Evolutionary conservation across 140 eudicot species (phyloP), one percentile per base, ranked within the genome.

Genomic region (Anethum foeniculum): DNA sequence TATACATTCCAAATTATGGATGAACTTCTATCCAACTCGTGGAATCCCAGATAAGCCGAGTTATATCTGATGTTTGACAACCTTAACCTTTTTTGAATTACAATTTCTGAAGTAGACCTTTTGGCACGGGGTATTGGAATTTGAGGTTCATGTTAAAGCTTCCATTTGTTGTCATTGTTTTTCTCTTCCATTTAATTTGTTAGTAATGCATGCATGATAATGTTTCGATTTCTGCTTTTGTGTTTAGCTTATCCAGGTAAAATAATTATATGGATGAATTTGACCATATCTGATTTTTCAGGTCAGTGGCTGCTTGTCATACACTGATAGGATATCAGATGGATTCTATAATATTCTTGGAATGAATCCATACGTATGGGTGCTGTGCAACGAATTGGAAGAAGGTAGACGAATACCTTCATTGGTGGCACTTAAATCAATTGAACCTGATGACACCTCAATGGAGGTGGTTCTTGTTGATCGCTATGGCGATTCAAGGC

Each of bases 291-390:
- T 28, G 2, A 48, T 30, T 46, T 71, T 75, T 79, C 96, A 95
- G 99, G 97, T 89, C 58, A 95, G 81, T 79, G 99, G 99, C 39
- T 88, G 91, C 67, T 83, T 92, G 83, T 92, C 99, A 41, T 95
- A 95, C 74, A 81, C 84, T 65, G 99, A 95, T 82, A 92, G 87
- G 87, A 87, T 95, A 82, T 86, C 97, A 13, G 99, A 95, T 77
- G 99, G 99, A 38, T 95, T 95, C 83, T 95, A 95, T 67, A 90
- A 86, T 86, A 92, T 95, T 71, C 77, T 89, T 30, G 99, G 99
- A 78, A 92, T 95, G 97, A 89, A 95, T 85, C 99, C 99, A 21
- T 88, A 89, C 65, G 80, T 95, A 81, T 95, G 99, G 99, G 76
- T 81, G 75, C 83, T 92, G 91, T 95, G 99, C 85, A 88, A 85